These are phyloP conservation scores for Populus davidiana DNA, from an alignment of 345 rosid species.

Conservation along the genomic window DNA sequence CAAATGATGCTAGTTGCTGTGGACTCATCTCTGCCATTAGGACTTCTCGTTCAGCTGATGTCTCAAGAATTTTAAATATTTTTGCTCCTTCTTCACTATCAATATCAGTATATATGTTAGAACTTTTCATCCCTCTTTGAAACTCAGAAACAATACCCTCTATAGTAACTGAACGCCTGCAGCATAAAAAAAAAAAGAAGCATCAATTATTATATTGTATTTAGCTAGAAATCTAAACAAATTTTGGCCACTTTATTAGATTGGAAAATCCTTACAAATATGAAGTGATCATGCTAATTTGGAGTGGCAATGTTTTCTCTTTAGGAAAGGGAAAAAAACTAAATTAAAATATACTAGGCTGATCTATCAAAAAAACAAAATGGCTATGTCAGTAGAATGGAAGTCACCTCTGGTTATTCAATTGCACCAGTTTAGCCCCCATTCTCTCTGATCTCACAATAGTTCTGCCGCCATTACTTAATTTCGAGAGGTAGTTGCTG, in stretches of 20 bases:
- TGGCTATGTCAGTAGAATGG: not conserved
- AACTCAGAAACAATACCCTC: constrained; percentile 70
- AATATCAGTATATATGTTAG: constrained; percentile 45
- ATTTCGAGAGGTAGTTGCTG: constrained; percentile 29
- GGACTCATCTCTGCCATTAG: constrained; percentile 91
- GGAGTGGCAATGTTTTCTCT: not conserved
- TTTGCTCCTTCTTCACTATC: constrained; percentile 87
- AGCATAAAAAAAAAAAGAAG: constrained; percentile 17
- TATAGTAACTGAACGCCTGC: constrained; percentile 62
- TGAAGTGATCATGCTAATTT: not conserved
- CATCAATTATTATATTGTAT: not conserved
- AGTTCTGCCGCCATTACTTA: constrained; percentile 56
- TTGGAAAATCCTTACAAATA: not conserved
- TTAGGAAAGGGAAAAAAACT: not conserved
- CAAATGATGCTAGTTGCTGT: constrained; percentile 70
- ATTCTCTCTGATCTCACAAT: constrained; percentile 79
- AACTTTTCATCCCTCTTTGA: constrained; percentile 42
- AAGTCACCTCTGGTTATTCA: constrained; percentile 47
- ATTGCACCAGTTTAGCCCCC: constrained; percentile 58
- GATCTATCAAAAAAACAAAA: not conserved
- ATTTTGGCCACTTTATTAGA: not conserved
- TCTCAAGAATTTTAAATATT: constrained; percentile 65
- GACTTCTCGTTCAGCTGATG: constrained; percentile 87
- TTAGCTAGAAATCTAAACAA: not conserved
- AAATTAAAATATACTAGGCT: not conserved